Base-by-base conservation (phyloP, 768 basidiomycete species). In the Pisolithus tinctorius region DNA sequence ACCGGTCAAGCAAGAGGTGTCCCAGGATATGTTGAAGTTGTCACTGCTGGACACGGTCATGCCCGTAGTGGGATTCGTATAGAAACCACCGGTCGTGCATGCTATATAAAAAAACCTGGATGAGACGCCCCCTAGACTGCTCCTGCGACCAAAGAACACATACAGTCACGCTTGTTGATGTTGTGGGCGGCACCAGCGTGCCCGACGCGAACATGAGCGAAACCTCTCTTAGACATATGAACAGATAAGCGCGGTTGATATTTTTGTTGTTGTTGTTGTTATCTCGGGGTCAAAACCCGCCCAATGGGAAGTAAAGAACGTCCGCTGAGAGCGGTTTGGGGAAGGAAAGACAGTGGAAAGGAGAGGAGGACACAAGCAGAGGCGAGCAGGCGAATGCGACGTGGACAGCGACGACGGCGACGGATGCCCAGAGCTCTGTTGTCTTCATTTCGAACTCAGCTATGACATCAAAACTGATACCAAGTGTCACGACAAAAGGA, bases 21-120 rank as follows among this genome's bases (percentile, higher is more conserved):
- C 75, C 88, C 88, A 90, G 42, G 74, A 58, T 54, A 90, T 76
- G 46, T 73, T 69, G 55, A 90, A 58, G 2, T 82, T 72, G 10
- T 73, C 52, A 9, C 74, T 65, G 1, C 75, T 71, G 55, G 80
- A 69, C 45, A 88, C 53, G 10, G 67, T 64, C 39, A 72, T 64
- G 8, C 75, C 76, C 17, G 71, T 69, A 3, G 74, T 66, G 0
- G 87, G 87, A 6, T 71, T 63, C 36, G 64, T 74, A 71, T 86
- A 86, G 61, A 89, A 80, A 0, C 77, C 79, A 38, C 84, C 84
- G 2, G 72, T 76, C 1, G 61, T 41, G 63, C 85, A 87, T 29
- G 65, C 78, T 80, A 16, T 80, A 16, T 44, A 13, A 34, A 23
- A 55, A 47, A 25, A 20, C 20, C 20, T n/a, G 42, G 45, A 1